phyloP scores from a whole-genome alignment of 2,329 filamentous ascomycete species.

The Exutisphaerella laricina region DNA sequence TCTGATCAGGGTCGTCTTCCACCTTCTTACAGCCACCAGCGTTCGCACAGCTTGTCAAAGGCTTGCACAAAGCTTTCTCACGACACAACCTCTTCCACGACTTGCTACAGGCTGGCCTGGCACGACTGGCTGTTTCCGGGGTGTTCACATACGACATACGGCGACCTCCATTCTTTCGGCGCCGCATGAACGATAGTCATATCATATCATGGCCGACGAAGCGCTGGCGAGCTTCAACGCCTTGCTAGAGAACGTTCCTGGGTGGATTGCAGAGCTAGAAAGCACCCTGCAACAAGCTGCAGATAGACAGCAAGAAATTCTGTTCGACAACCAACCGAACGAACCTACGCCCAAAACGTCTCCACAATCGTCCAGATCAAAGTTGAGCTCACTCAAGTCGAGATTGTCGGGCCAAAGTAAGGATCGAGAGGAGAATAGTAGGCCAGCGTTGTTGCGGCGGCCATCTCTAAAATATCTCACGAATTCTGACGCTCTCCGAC shows the following conservation, averaged over 20 bases:
- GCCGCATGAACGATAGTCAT: constrained; percentile 6
- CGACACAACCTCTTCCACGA: background rate
- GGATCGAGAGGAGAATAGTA: constrained; percentile 5
- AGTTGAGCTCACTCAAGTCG: constrained; percentile 20
- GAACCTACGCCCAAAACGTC: constrained; percentile 4
- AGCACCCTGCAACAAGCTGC: constrained; percentile 23
- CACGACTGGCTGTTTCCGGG: constrained; percentile 6
- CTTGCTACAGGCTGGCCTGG: constrained; percentile 7
- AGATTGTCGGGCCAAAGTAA: background rate
- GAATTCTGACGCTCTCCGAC: constrained; percentile 25
- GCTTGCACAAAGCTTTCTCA: too few relatives aligned
- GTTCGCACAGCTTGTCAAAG: too few relatives aligned
- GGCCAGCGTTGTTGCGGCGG: constrained; percentile 10
- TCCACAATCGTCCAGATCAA: constrained; percentile 1
- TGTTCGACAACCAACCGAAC: constrained; percentile 22
- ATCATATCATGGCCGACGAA: constrained; percentile 29
- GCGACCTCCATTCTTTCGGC: constrained; percentile 7
- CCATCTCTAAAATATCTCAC: constrained; percentile 26
- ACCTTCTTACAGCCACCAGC: too few relatives aligned
- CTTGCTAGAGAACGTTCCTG: constrained; percentile 28
- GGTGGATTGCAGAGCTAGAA: constrained; percentile 32
- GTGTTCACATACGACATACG: constrained; percentile 2
- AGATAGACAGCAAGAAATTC: constrained; percentile 26
- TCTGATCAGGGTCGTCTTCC: too few relatives aligned
- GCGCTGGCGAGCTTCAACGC: constrained; percentile 27